Evolutionary conservation across 2,329 filamentous ascomycete genomes (phyloP).

Genomic region (Rutstroemia sp.): DNA sequence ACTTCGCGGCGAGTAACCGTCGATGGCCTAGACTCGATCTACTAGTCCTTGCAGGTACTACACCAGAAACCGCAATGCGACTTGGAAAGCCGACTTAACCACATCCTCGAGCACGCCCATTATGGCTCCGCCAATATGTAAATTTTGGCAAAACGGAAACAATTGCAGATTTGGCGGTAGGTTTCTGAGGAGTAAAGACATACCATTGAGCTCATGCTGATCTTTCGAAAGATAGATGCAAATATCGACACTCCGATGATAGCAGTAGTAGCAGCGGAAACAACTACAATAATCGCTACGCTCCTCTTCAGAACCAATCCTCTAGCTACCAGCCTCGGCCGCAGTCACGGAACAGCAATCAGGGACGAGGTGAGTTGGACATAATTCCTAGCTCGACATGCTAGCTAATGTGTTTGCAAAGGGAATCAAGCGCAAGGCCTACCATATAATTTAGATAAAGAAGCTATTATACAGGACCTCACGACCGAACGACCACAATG

Average conservation of each 20-base stretch:
- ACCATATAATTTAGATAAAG: conserved; percentile 29
- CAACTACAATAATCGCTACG: conserved; percentile 28
- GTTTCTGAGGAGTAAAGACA: neutral
- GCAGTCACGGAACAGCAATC: conserved; percentile 12
- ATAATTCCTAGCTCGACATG: neutral
- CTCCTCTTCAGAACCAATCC: conserved; percentile 19
- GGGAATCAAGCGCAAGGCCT: conserved; percentile 3
- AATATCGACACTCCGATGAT: conserved; percentile 44
- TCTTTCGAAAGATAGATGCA: conserved; percentile 44
- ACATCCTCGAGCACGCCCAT: neutral
- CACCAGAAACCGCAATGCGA: neutral
- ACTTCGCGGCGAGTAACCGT: neutral
- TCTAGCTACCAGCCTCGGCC: conserved; percentile 5
- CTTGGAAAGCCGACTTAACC: neutral
- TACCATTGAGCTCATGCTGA: conserved; percentile 5
- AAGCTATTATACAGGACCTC: conserved; percentile 59
- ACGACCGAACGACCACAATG: conserved; percentile 68
- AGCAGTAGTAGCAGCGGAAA: conserved; percentile 19
- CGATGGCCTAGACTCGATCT: neutral
- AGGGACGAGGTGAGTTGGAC: conserved; percentile 13
- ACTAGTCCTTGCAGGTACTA: neutral
- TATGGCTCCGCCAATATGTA: conserved; percentile 36
- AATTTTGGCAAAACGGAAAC: conserved; percentile 54
- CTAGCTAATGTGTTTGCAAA: conserved; percentile 2
- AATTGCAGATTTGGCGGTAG: conserved; percentile 44